Evolutionary conservation across 305 asterid genomes (phyloP).

Genomic region (Fraxinus velutina): DNA sequence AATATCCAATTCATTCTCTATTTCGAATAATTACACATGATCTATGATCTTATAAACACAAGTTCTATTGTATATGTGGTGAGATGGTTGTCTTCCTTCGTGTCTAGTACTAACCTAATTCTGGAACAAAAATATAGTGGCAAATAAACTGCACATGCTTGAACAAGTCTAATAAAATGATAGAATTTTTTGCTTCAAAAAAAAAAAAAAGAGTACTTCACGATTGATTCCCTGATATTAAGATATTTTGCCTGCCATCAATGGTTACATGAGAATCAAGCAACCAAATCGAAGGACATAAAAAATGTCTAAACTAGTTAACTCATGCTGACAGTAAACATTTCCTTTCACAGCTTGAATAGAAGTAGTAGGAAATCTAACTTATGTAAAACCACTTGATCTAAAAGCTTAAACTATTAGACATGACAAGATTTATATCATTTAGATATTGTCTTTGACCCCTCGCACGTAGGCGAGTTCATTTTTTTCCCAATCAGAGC

Average conservation of each 20-base stretch:
- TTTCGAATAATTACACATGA: neutral
- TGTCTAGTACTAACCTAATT: neutral
- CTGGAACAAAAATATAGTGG: neutral
- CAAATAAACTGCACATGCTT: neutral
- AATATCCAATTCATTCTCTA: neutral
- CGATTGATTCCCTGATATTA: neutral
- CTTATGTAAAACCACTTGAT: neutral
- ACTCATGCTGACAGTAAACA: neutral
- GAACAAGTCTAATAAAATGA: neutral
- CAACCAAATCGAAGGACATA: neutral
- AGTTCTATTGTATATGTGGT: neutral
- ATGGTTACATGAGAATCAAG: neutral
- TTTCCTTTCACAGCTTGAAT: neutral
- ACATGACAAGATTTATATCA: neutral
- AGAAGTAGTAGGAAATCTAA: neutral
- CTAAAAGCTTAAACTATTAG: neutral
- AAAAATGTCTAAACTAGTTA: neutral
- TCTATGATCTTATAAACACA: neutral
- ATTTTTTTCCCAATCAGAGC: neutral
- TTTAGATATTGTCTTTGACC: neutral
- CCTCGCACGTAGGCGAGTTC: neutral
- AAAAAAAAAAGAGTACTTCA: neutral
- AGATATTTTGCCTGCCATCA: neutral
- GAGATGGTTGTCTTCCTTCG: neutral
- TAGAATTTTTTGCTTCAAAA: neutral